Conservation (phyloP, 768 basidiomycete species). For the Amanita brunnescens region DNA sequence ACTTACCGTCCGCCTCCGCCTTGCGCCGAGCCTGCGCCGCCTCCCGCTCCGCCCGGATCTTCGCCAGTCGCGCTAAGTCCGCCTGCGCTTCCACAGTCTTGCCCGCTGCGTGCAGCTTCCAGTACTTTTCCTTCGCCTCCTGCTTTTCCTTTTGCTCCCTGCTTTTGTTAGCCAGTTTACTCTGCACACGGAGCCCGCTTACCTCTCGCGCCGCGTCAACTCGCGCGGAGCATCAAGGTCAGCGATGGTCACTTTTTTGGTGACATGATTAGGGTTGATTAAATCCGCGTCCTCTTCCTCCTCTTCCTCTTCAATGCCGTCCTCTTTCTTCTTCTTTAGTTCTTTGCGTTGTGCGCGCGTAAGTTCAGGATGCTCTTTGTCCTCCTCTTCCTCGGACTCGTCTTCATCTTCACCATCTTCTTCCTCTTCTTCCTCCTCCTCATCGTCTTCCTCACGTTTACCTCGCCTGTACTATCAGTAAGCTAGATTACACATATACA, state of each 20-base stretch:
- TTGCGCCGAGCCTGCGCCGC: constrained; percentile 81
- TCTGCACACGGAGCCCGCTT: constrained; percentile 8
- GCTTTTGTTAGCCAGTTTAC: constrained; percentile 2
- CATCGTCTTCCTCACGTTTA: constrained; percentile 34
- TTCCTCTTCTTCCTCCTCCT: constrained; percentile 33
- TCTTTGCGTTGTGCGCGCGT: constrained; percentile 67
- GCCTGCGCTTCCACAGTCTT: constrained; percentile 88
- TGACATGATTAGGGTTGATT: constrained; percentile 70
- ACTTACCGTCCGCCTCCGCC: constrained; percentile 81
- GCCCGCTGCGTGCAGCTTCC: constrained; percentile 77
- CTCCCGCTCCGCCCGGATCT: constrained; percentile 83
- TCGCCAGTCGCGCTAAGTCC: constrained; percentile 78
- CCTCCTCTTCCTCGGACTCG: constrained; percentile 36
- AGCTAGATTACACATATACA: constrained; percentile 3
- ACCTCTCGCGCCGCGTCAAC: constrained; percentile 61
- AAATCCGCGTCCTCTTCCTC: constrained; percentile 61
- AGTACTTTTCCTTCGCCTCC: constrained; percentile 80
- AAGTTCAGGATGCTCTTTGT: constrained; percentile 46
- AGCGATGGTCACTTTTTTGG: constrained; percentile 68
- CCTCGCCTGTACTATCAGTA: constrained; percentile 15
- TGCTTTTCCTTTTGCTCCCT: constrained; percentile 92
- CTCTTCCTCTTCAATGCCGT: constrained; percentile 28
- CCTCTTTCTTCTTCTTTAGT: constrained; percentile 73
- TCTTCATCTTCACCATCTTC: constrained; percentile 35
- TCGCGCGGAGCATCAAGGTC: constrained; percentile 61